A percentile compares a stretch with the other conserved stretches of the same genome.
phyloP scores from a whole-genome alignment of 1,284 basidiomycete genomes.

The Ceratobasidium papillatum region DNA sequence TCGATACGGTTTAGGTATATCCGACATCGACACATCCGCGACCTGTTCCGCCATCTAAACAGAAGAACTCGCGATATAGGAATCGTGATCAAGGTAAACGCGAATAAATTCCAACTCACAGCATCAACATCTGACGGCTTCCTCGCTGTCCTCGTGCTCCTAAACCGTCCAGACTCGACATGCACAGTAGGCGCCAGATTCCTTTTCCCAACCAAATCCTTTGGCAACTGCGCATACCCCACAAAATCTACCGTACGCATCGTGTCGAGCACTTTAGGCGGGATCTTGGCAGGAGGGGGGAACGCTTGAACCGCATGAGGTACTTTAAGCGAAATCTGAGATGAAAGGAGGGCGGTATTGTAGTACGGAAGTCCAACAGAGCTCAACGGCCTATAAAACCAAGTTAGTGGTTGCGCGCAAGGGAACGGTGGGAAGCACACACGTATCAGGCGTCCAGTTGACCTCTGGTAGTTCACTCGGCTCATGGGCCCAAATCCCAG shows the following conservation, averaged over 20 bases:
- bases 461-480: slow-evolving; percentile 75
- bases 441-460: slow-evolving; percentile 85
- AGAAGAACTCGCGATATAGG: background rate
- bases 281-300: slow-evolving; percentile 79
- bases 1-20: slow-evolving; percentile 85
- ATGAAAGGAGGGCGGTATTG: slow-evolving; percentile 78
- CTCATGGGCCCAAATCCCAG: slow-evolving; percentile 85
- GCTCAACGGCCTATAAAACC: slow-evolving; percentile 76
- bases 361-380: slow-evolving; percentile 92
- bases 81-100: background rate
- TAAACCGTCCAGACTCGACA: slow-evolving; percentile 73
- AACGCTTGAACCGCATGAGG: slow-evolving; percentile 62
- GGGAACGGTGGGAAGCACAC: slow-evolving; percentile 49
- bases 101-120: background rate
- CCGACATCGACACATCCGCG: slow-evolving; percentile 47
- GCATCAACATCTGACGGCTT: slow-evolving; percentile 30
- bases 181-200: slow-evolving; percentile 69
- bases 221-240: slow-evolving; percentile 85
- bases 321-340: slow-evolving; percentile 60
- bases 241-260: slow-evolving; percentile 91
- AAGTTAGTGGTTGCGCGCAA: background rate
- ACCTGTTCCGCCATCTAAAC: slow-evolving; percentile 28
- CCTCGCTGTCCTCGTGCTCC: slow-evolving; percentile 66
- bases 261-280: slow-evolving; percentile 74
- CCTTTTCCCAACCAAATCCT: slow-evolving; percentile 81